These are phyloP conservation scores for Solanum appendiculatum DNA, from an alignment of 257 asterid species.

Conservation along the genomic window DNA sequence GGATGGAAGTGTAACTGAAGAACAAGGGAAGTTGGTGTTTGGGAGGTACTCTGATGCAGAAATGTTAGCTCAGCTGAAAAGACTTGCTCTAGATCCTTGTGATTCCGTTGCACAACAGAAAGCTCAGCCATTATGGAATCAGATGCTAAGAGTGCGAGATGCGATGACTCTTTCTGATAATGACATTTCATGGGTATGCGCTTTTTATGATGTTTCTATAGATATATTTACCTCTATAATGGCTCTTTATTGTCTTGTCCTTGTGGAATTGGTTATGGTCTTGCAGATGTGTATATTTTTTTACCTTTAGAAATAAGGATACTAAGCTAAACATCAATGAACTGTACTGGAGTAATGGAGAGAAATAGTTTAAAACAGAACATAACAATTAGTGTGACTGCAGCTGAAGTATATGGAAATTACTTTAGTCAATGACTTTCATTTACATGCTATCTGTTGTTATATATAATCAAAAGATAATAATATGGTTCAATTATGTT, in stretches of 20 bases:
- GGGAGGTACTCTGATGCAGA: slow-evolving; percentile 50
- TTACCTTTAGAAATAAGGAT: neutral
- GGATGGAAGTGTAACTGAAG: slow-evolving; percentile 10
- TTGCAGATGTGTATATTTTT: neutral
- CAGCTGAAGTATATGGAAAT: neutral
- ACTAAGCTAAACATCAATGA: neutral
- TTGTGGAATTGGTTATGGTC: neutral
- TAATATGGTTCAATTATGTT: neutral
- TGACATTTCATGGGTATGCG: slow-evolving; percentile 52
- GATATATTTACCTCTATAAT: neutral
- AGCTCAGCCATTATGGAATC: slow-evolving; percentile 40
- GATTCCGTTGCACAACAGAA: slow-evolving; percentile 19
- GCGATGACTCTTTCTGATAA: slow-evolving; percentile 36
- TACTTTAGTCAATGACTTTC: neutral
- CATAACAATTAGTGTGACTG: neutral
- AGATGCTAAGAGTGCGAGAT: slow-evolving; percentile 41
- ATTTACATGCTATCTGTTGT: neutral
- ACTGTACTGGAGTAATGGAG: neutral
- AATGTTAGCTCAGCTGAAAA: slow-evolving; percentile 44
- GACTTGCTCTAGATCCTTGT: slow-evolving; percentile 56
- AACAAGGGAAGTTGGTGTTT: slow-evolving; percentile 23
- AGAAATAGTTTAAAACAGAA: neutral
- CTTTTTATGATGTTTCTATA: neutral
- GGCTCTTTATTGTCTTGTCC: neutral
- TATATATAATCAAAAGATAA: neutral